Conservation (phyloP, 306 rosid genomes). For the Cicer chorassanicum region DNA sequence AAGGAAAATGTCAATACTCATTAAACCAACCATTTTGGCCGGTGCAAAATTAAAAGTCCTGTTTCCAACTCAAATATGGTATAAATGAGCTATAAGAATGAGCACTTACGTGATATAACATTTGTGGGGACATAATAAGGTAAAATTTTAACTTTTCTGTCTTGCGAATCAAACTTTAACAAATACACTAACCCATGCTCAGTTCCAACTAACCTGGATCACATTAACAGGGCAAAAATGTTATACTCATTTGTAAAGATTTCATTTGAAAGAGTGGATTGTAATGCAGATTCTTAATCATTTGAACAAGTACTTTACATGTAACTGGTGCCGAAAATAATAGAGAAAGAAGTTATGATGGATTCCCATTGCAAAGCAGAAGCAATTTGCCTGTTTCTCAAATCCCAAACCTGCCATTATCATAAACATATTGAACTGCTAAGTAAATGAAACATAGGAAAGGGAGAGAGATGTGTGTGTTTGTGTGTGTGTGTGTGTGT, state of each 20-base stretch:
- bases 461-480: neutral
- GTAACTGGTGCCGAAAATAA: conserved; percentile 77
- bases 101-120: conserved; percentile 70
- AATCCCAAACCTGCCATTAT: conserved; percentile 89
- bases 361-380: conserved; percentile 83
- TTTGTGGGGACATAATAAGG: conserved; percentile 81
- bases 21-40: conserved; percentile 26
- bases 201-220: conserved; percentile 78
- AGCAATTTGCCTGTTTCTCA: conserved; percentile 75
- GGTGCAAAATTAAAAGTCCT: conserved; percentile 19
- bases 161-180: conserved; percentile 63
- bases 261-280: conserved; percentile 38
- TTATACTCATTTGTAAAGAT: conserved; percentile 29
- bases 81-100: conserved; percentile 40
- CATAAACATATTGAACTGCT: conserved; percentile 53
- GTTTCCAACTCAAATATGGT: conserved; percentile 36
- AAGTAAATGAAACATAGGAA: conserved; percentile 32
- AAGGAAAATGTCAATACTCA: conserved; percentile 32
- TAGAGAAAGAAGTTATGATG: conserved; percentile 86
- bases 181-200: conserved; percentile 80
- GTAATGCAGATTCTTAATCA: conserved; percentile 42
- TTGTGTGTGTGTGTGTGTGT: neutral
- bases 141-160: conserved; percentile 57
- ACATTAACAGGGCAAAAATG: conserved; percentile 45
- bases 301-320: conserved; percentile 64